phyloP scores from a whole-genome alignment of 352 stramenopile species.

The Phytophthora melonis region DNA sequence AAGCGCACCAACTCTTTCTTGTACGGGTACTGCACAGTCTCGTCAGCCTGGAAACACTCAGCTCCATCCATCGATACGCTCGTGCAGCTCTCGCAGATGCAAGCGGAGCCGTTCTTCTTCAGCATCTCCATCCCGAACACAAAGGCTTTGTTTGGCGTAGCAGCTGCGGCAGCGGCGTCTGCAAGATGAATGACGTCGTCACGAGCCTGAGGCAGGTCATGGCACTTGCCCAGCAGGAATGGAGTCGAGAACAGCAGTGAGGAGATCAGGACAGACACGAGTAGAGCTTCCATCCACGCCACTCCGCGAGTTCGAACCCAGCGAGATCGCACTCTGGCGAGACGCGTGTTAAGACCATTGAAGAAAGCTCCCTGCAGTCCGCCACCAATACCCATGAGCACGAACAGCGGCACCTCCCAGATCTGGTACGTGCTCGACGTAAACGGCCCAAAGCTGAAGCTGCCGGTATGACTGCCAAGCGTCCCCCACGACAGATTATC shows the following conservation, averaged over 20 bases:
- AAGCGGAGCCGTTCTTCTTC: slow-evolving; percentile 70
- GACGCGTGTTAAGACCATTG: slow-evolving; percentile 69
- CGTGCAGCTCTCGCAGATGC: slow-evolving; percentile 75
- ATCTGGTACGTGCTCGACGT: slow-evolving; percentile 84
- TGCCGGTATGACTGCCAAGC: slow-evolving; percentile 74
- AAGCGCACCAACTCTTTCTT: slow-evolving; percentile 94
- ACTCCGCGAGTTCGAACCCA: slow-evolving; percentile 70
- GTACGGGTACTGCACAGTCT: slow-evolving; percentile 82
- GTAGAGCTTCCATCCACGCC: slow-evolving; percentile 65
- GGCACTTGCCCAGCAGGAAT: slow-evolving; percentile 74
- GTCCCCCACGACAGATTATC: slow-evolving; percentile 80
- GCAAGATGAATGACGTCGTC: slow-evolving; percentile 64
- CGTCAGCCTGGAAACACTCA: slow-evolving; percentile 72
- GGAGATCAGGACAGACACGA: slow-evolving; percentile 69
- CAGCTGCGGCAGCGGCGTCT: slow-evolving; percentile 38
- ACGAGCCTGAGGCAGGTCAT: slow-evolving; percentile 60
- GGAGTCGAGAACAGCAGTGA: slow-evolving; percentile 70
- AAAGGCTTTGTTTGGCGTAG: slow-evolving; percentile 60
- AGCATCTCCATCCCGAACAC: slow-evolving; percentile 78
- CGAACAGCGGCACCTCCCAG: slow-evolving; percentile 88
- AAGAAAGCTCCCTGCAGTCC: slow-evolving; percentile 89
- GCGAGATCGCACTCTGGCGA: slow-evolving; percentile 58
- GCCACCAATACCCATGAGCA: slow-evolving; percentile 87
- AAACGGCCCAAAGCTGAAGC: slow-evolving; percentile 79
- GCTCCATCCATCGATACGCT: slow-evolving; percentile 57